Evolutionary conservation across 1,139 yeast species (phyloP).

Genomic region (Taiozyma onychis): DNA sequence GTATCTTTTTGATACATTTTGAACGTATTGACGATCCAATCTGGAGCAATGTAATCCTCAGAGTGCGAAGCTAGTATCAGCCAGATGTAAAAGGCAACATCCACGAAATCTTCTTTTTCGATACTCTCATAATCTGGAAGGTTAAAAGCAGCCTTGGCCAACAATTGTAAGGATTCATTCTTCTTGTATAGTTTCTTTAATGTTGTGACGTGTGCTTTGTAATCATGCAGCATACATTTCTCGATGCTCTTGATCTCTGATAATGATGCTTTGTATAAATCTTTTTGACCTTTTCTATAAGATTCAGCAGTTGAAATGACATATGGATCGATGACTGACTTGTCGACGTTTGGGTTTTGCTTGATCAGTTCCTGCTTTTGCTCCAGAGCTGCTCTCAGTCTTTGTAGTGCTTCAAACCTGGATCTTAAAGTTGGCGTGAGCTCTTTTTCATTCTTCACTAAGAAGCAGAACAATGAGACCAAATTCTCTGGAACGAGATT

Average conservation of each 20-base stretch:
- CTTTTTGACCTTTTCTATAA: slow-evolving; percentile 19
- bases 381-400: slow-evolving; percentile 18
- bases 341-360: background rate
- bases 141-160: slow-evolving; percentile 5
- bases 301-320: slow-evolving; percentile 8
- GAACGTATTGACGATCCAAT: slow-evolving; percentile 9
- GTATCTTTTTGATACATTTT: background rate
- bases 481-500: slow-evolving; percentile 25
- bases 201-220: slow-evolving; percentile 13
- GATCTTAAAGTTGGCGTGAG: slow-evolving; percentile 24
- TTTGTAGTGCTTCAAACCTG: slow-evolving; percentile 29
- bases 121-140: slow-evolving; percentile 8
- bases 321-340: slow-evolving; percentile 1
- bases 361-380: slow-evolving; percentile 10
- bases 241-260: slow-evolving; percentile 14
- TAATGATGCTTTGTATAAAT: slow-evolving; percentile 12
- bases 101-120: slow-evolving; percentile 11
- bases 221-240: slow-evolving; percentile 14
- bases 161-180: slow-evolving; percentile 9
- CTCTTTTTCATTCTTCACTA: slow-evolving; percentile 25
- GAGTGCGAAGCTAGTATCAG: slow-evolving; percentile 5
- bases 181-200: slow-evolving; percentile 20
- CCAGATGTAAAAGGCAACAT: slow-evolving; percentile 16
- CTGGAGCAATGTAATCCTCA: slow-evolving; percentile 11
- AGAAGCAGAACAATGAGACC: slow-evolving; percentile 26